Conservation (phyloP, 306 rosid genomes). For the Cicer arietinum region DNA sequence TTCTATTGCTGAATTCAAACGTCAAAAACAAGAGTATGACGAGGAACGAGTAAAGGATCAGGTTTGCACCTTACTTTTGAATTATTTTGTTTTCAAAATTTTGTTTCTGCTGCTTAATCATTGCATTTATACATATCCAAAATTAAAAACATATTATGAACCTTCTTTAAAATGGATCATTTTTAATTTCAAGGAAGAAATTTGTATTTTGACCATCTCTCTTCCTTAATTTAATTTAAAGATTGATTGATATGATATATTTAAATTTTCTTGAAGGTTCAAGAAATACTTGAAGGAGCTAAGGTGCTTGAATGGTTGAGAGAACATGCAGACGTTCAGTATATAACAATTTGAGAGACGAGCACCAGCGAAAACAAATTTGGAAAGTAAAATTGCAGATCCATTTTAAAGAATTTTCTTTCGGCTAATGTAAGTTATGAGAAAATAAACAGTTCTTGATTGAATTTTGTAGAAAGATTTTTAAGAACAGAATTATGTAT, state of each 20-base stretch:
- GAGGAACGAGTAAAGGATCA: slow-evolving; percentile 84
- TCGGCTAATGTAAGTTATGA: slow-evolving; percentile 43
- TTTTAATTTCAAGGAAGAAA: background rate
- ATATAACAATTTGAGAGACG: slow-evolving; percentile 58
- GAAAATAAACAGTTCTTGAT: slow-evolving; percentile 27
- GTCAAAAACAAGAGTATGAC: slow-evolving; percentile 80
- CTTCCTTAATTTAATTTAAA: background rate
- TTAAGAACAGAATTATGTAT: slow-evolving; percentile 22
- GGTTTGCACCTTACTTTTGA: slow-evolving; percentile 57
- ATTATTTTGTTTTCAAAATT: slow-evolving; percentile 7
- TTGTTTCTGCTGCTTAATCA: slow-evolving; percentile 14
- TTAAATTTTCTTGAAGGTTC: slow-evolving; percentile 65
- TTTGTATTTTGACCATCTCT: slow-evolving; percentile 4
- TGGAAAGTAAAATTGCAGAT: slow-evolving; percentile 29
- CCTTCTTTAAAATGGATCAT: slow-evolving; percentile 32
- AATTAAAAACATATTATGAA: slow-evolving; percentile 12
- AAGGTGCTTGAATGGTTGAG: slow-evolving; percentile 97
- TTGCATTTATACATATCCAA: slow-evolving; percentile 28
- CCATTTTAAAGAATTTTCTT: slow-evolving; percentile 42
- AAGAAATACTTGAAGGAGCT: slow-evolving; percentile 96
- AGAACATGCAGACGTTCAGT: slow-evolving; percentile 79
- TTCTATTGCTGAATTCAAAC: slow-evolving; percentile 82
- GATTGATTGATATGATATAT: slow-evolving; percentile 19
- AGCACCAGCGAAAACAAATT: slow-evolving; percentile 26
- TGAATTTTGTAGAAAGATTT: slow-evolving; percentile 41